These are phyloP conservation scores for Neopestalotiopsis sp. DNA, from an alignment of 2,329 filamentous ascomycete genomes.

Conservation along the genomic window DNA sequence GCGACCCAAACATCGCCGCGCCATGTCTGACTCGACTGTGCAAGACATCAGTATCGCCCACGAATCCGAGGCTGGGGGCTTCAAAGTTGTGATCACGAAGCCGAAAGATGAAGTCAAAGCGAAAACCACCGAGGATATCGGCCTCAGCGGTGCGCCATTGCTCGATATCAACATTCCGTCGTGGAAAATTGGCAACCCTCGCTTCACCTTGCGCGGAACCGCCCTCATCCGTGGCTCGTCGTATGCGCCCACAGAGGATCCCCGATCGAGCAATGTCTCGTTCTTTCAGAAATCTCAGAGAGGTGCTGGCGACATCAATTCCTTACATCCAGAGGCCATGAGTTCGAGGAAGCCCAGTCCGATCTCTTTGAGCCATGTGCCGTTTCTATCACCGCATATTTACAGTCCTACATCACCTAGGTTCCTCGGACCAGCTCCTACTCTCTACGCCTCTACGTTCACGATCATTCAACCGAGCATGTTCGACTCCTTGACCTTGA, in stretches of 20 bases:
- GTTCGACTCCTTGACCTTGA: slow-evolving; percentile 81
- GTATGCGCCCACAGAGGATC: slow-evolving; percentile 77
- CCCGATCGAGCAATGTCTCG: slow-evolving; percentile 67
- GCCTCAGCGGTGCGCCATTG: slow-evolving; percentile 52
- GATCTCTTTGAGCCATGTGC: slow-evolving; percentile 43
- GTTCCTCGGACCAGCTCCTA: slow-evolving; percentile 46
- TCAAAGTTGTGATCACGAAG: slow-evolving; percentile 82
- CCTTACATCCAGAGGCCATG: slow-evolving; percentile 35
- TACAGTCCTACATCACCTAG: slow-evolving; percentile 42
- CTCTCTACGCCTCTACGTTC: slow-evolving; percentile 55
- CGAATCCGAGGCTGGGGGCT: slow-evolving; percentile 68
- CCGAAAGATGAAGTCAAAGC: slow-evolving; percentile 65
- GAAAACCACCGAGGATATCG: slow-evolving; percentile 66
- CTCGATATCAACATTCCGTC: slow-evolving; percentile 82
- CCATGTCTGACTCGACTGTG: slow-evolving; percentile 79
- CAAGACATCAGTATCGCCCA: slow-evolving; percentile 64
- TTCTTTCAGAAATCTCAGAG: slow-evolving; percentile 45
- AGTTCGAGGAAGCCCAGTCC: slow-evolving; percentile 44
- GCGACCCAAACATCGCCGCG: slow-evolving; percentile 60
- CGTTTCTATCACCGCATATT: slow-evolving; percentile 33
- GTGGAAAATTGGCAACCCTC: slow-evolving; percentile 81
- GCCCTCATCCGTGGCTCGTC: slow-evolving; percentile 82
- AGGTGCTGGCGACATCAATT: slow-evolving; percentile 35
- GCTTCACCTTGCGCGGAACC: slow-evolving; percentile 78
- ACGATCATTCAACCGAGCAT: slow-evolving; percentile 72